Evolutionary conservation across 1,284 basidiomycete species (phyloP), one percentile per base, ranked within the genome.

Genomic region (Ceratobasidium theobromae): DNA sequence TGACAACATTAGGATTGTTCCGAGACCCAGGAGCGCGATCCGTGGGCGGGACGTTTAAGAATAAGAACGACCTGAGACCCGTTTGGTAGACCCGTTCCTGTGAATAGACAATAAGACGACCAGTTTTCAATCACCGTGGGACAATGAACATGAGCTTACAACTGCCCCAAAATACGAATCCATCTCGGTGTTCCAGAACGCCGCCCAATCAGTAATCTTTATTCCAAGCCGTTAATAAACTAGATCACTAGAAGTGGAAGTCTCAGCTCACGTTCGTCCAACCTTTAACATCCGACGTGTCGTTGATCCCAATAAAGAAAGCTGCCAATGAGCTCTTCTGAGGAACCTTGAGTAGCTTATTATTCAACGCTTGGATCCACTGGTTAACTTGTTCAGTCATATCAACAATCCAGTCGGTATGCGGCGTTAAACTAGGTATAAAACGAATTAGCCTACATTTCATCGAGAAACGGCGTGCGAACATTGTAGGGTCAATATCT

Each of bases 261-360:
- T 38, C 35, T 38, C 35, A 8, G 16, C 74, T 27, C 69, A 82
- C 81, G 8, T 79, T 80, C 4, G 75, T 70, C 70, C 82, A 83
- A 48, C 72, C 73, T n/a, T 79, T 65, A 1, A 80, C 79, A 71
- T 84, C 82, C 3, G 81, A 80, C 0, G 82, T 83, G 70, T 84
- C 83, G 72, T 84, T 84, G 58, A 84, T 84, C 4, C 83, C 83
- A 66, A 84, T 84, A 81, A 81, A 85, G 82, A 82, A 85, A 1
- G 77, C 76, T 1, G 81, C 80, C 33, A 84, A 71, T 0, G 82
- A 82, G 65, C 79, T 72, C 25, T 70, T 73, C 0, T 72, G 52
- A 5, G 79, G 79, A 18, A 23, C 55, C 46, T 60, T 16, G 11
- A 60, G 27, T n/a, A 60, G 21, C 14, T 49, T 46, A 21, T 49